Evolutionary conservation across 2,329 filamentous ascomycete genomes (phyloP).

Genomic region (Mariannaea sp.): DNA sequence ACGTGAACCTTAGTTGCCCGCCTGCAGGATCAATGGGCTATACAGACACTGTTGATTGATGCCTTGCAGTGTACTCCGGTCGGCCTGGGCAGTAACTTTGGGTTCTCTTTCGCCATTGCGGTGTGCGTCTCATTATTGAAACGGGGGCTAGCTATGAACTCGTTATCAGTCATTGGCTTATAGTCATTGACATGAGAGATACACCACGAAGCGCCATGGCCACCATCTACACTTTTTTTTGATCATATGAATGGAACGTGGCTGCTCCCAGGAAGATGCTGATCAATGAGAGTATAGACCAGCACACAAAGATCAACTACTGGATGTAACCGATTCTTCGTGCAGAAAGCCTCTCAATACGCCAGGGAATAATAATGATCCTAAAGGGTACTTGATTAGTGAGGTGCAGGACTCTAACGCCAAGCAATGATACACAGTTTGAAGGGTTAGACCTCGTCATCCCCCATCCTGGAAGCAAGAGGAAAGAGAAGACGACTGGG

Average conservation of each 20-base stretch:
- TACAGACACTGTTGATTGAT: slow-evolving; percentile 20
- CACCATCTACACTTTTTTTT: too few relatives aligned
- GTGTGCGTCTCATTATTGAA: neutral
- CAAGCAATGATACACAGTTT: slow-evolving; percentile 4
- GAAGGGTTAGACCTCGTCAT: slow-evolving; percentile 1
- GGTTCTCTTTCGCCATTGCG: neutral
- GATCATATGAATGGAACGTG: slow-evolving; percentile 4
- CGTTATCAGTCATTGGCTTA: neutral
- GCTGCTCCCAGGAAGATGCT: neutral
- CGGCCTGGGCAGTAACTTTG: slow-evolving; percentile 4
- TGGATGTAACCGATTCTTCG: too few relatives aligned
- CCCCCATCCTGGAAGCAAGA: neutral
- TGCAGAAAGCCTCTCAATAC: too few relatives aligned
- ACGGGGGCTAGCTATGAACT: neutral
- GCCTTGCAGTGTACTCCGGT: slow-evolving; percentile 16
- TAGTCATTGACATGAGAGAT: neutral
- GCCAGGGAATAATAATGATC: too few relatives aligned
- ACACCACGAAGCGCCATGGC: too few relatives aligned
- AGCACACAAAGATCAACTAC: too few relatives aligned
- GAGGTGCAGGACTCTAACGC: neutral
- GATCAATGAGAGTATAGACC: neutral
- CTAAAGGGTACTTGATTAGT: too few relatives aligned
- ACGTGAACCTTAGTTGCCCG: slow-evolving; percentile 15
- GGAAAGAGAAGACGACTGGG: slow-evolving; percentile 4
- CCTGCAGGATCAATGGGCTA: slow-evolving; percentile 11